Conservation (phyloP, 2,329 filamentous ascomycete genomes). For the Ploettnerulaceae sp. region DNA sequence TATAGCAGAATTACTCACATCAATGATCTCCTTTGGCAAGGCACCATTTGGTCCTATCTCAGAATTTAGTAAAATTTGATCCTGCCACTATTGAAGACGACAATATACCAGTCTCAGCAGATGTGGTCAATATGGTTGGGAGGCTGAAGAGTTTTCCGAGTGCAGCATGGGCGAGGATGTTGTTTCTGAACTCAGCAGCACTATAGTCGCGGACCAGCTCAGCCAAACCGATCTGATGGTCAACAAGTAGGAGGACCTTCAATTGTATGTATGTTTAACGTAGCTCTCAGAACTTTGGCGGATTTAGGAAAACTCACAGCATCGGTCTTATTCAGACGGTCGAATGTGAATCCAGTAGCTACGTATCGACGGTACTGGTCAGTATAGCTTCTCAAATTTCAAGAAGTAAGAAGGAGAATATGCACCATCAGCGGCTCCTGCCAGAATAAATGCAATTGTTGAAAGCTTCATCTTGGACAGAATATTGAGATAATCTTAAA, state of each 20-base stretch:
- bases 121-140: conserved; percentile 66
- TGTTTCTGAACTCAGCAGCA: conserved; percentile 58
- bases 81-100: background rate
- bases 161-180: conserved; percentile 63
- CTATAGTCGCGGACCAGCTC: conserved; percentile 61
- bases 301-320: conserved; percentile 20
- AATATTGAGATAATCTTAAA: conserved; percentile 1
- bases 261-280: background rate
- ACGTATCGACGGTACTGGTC: background rate
- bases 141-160: conserved; percentile 62
- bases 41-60: conserved; percentile 61
- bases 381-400: background rate
- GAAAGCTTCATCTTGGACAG: conserved; percentile 28
- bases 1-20: conserved; percentile 28
- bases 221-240: conserved; percentile 56
- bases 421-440: conserved; percentile 16
- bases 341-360: conserved; percentile 27
- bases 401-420: background rate
- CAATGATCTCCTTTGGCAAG: conserved; percentile 62
- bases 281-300: background rate
- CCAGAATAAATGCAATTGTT: conserved; percentile 19
- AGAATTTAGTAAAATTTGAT: background rate
- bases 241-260: conserved; percentile 52
- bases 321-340: conserved; percentile 35
- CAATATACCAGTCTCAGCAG: conserved; percentile 50